These are phyloP conservation scores for Podochytrium sp. DNA, from an alignment of 192 early-diverging fungal genomes.

Conservation along the genomic window DNA sequence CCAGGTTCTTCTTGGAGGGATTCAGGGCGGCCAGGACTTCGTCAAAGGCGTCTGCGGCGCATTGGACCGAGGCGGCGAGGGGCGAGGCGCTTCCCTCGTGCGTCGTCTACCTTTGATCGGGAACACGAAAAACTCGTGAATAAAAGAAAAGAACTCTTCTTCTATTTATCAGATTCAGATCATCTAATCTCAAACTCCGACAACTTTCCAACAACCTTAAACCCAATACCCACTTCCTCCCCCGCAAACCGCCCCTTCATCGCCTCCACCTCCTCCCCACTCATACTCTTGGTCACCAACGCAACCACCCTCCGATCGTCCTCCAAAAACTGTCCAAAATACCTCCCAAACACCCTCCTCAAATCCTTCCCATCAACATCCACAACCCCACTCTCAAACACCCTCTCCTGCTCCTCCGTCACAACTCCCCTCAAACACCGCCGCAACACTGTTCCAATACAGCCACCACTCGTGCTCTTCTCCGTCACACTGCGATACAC, in stretches of 20 bases:
- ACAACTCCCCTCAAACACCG: conserved; percentile 49
- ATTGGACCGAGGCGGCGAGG: no score
- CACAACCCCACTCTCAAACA: conserved; percentile 48
- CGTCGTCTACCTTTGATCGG: no score
- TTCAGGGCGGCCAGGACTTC: no score
- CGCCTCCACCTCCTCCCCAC: background rate
- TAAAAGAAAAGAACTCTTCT: no score
- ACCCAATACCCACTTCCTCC: background rate
- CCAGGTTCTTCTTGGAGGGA: no score
- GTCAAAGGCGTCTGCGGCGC: no score
- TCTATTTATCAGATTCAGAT: no score
- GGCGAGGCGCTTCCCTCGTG: no score
- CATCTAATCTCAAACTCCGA: conserved; percentile 21
- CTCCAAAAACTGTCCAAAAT: conserved; percentile 63
- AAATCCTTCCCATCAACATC: conserved; percentile 55
- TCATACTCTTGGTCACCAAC: conserved; percentile 17
- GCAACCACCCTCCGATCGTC: background rate
- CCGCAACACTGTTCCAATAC: conserved; percentile 42
- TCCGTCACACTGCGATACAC: conserved; percentile 44
- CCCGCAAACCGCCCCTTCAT: background rate
- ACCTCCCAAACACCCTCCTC: conserved; percentile 55
- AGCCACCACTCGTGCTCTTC: conserved; percentile 41
- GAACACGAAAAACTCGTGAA: no score
- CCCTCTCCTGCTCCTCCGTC: conserved; percentile 54
- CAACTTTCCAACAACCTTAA: conserved; percentile 17